Percentiles rank a stretch among this genome's conserved stretches.
Evolutionary conservation across 2,329 filamentous ascomycete species (phyloP).

Genomic region (Calonectria honghensis): DNA sequence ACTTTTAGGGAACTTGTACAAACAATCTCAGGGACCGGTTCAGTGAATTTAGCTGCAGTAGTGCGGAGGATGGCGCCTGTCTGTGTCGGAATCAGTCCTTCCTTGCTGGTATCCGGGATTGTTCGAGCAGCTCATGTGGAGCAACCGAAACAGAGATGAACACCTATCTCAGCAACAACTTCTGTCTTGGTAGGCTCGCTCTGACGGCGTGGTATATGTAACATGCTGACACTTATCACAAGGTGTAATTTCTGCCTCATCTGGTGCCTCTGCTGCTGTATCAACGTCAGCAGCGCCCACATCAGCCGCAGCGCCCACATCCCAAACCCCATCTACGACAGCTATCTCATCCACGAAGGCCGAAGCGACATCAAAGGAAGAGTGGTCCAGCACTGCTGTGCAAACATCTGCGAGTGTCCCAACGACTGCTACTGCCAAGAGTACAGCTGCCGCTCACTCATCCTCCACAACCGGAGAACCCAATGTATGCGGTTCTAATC

Average conservation of each 20-base stretch:
- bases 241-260: slow-evolving; percentile 38
- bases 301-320: slow-evolving; percentile 6
- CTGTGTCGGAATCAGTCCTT: slow-evolving; percentile 63
- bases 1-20: slow-evolving; percentile 43
- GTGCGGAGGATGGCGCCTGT: slow-evolving; percentile 60
- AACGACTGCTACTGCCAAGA: background rate
- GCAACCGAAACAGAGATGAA: slow-evolving; percentile 50
- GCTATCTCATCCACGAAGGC: slow-evolving; percentile 34
- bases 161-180: slow-evolving; percentile 44
- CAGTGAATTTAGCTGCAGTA: slow-evolving; percentile 51
- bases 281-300: slow-evolving; percentile 36
- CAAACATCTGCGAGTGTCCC: slow-evolving; percentile 38
- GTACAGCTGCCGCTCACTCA: slow-evolving; percentile 21
- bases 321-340: slow-evolving; percentile 27
- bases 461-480: slow-evolving; percentile 36
- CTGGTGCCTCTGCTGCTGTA: slow-evolving; percentile 32
- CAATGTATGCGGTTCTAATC: slow-evolving; percentile 42
- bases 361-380: slow-evolving; percentile 21
- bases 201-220: background rate
- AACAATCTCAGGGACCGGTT: slow-evolving; percentile 36
- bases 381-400: slow-evolving; percentile 32
- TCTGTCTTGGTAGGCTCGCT: slow-evolving; percentile 51
- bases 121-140: slow-evolving; percentile 57
- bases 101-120: slow-evolving; percentile 63
- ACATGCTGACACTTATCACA: slow-evolving; percentile 33